A percentile compares a stretch with the other conserved stretches of the same genome.
Conservation (phyloP, 257 asterid species). For the Plectranthus barbatus region DNA sequence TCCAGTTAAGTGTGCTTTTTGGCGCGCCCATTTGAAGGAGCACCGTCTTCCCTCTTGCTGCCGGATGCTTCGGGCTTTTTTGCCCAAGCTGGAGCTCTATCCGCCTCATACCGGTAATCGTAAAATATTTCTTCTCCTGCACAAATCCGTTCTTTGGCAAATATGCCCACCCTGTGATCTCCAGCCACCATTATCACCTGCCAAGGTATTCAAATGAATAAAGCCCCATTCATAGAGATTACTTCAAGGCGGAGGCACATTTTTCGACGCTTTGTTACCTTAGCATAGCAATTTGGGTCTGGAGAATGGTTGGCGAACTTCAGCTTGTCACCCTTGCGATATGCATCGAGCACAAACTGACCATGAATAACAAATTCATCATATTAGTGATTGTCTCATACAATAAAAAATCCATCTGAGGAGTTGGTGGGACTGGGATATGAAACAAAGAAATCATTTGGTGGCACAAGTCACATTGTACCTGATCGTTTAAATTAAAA, state of each 20-base stretch:
- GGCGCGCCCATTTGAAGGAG: constrained; percentile 42
- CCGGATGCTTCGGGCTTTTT: constrained; percentile 80
- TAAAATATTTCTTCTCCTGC: constrained; percentile 90
- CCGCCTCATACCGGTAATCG: constrained; percentile 76
- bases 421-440: background rate
- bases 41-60: constrained; percentile 33
- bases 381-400: background rate
- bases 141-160: constrained; percentile 66
- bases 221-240: background rate
- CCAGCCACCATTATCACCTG: constrained; percentile 95
- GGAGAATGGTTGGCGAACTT: constrained; percentile 96
- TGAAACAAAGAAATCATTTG: background rate
- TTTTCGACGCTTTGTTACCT: constrained; percentile 34
- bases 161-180: constrained; percentile 89
- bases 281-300: constrained; percentile 87
- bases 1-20: constrained; percentile 29
- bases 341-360: constrained; percentile 92
- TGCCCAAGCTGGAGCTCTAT: constrained; percentile 91
- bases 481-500: constrained; percentile 87
- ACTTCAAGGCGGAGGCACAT: background rate
- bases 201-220: constrained; percentile 17
- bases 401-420: background rate
- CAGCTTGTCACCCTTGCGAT: constrained; percentile 81
- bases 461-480: constrained; percentile 14
- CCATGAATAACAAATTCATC: constrained; percentile 13